Base-by-base conservation (phyloP, 805 yeast species). In the Candida stauntonica region DNA sequence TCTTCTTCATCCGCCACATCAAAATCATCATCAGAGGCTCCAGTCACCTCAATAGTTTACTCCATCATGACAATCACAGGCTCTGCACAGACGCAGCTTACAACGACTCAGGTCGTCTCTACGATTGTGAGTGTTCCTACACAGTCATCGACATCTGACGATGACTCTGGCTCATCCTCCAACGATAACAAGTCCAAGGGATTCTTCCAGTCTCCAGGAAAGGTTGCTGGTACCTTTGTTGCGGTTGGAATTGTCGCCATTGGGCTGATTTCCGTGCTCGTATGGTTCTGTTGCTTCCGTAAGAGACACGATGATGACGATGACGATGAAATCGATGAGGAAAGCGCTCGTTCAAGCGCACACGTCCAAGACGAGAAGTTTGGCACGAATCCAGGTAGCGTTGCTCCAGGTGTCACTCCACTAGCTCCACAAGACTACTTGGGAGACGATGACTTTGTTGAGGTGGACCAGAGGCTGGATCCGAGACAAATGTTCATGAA, bases 141-240 rank as follows among this genome's bases (percentile, higher is more conserved):
- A 6, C 18, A 42, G 4, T 40, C 60, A 12, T 20, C 52, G 1
- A 26, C 46, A 6, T 16, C 44, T 4, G 35, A 47, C 12, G 14
- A 6, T n/a, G 32, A 50, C 5, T 18, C 51, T 18, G 24, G 12
- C 24, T 21, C 24, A 7, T n/a, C n/a, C n/a, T n/a, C n/a, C n/a
- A n/a, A n/a, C n/a, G n/a, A n/a, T n/a, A n/a, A n/a, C 46, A 43
- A 52, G 50, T 53, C 52, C 20, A 62, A 17, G 3, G 36, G 41
- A 3, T 84, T 81, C 55, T 85, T 81, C 62, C 68, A 73, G 39
- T 65, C 74, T 28, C 72, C 71, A 26, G 91, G 89, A 0, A 81
- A 80, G 51, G 91, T 85, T 1, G 93, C 89, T 0, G 94, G 93
- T 2, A 79, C 83, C 0, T 84, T 84, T 59, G 73, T 80, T 2